phyloP scores from a whole-genome alignment of 2,329 filamentous ascomycete genomes.

The Fusarium agapanthi region DNA sequence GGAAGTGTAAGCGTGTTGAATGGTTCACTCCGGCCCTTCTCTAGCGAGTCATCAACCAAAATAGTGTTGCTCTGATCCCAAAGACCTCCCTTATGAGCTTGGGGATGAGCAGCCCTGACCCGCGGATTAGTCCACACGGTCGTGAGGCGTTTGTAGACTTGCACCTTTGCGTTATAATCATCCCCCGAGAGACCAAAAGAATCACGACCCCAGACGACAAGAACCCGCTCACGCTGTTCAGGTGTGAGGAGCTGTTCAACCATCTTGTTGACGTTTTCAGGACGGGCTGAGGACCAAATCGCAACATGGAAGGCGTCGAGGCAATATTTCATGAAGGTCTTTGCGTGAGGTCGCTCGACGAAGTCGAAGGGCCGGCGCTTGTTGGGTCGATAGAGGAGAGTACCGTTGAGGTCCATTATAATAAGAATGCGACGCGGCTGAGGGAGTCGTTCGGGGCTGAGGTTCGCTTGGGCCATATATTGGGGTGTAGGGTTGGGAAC shows the following conservation, averaged over 20 bases:
- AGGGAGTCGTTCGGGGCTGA: constrained; percentile 52
- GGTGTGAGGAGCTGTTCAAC: constrained; percentile 69
- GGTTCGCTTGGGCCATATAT: constrained; percentile 68
- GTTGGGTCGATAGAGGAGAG: constrained; percentile 77
- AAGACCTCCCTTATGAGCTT: constrained; percentile 46
- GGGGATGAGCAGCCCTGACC: constrained; percentile 57
- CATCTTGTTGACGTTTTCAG: constrained; percentile 75
- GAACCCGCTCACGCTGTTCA: constrained; percentile 62
- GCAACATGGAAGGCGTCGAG: constrained; percentile 80
- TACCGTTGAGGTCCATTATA: constrained; percentile 93
- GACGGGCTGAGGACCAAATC: constrained; percentile 89
- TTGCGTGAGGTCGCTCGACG: constrained; percentile 72
- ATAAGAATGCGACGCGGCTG: constrained; percentile 74
- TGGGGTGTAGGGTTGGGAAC: constrained; percentile 66
- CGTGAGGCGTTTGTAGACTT: constrained; percentile 88
- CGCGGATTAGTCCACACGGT: constrained; percentile 70
- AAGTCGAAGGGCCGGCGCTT: constrained; percentile 60
- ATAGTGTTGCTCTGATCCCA: constrained; percentile 91
- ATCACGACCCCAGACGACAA: constrained; percentile 82
- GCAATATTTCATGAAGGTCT: constrained; percentile 76
- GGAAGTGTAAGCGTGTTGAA: constrained; percentile 83
- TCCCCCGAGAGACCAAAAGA: constrained; percentile 70
- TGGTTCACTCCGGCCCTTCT: constrained; percentile 86
- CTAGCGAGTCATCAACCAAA: constrained; percentile 82
- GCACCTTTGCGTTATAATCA: constrained; percentile 77